Evolutionary conservation across 305 asterid species (phyloP).

Genomic region (Fraxinus latifolia): DNA sequence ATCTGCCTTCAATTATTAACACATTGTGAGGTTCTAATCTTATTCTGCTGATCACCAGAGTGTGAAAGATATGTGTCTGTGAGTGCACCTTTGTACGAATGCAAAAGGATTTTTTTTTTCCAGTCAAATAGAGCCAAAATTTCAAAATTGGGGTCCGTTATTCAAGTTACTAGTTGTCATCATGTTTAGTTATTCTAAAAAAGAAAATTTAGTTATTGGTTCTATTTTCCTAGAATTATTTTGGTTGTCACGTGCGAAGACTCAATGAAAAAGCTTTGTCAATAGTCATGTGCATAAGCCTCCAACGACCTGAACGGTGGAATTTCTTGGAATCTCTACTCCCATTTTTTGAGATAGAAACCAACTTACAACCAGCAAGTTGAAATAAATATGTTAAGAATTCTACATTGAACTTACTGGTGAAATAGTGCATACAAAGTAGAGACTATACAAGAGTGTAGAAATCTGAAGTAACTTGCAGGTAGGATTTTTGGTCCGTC

Average conservation of each 20-base stretch:
- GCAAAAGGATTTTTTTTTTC: neutral
- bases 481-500: neutral
- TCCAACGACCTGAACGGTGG: neutral
- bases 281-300: neutral
- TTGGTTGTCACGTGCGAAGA: neutral
- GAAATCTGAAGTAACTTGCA: neutral
- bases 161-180: neutral
- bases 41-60: neutral
- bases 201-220: neutral
- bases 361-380: neutral
- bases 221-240: neutral
- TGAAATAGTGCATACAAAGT: neutral
- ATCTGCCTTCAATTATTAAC: constrained; percentile 37
- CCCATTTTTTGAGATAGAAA: neutral
- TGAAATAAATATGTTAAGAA: neutral
- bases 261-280: neutral
- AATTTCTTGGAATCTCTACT: neutral
- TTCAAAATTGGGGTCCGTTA: neutral
- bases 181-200: neutral
- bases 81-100: constrained; percentile 19
- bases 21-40: constrained; percentile 23
- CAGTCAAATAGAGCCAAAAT: neutral
- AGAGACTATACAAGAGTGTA: neutral
- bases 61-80: neutral
- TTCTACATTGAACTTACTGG: neutral